Evolutionary conservation across 106 monocot species (phyloP).

Genomic region (Dendrobium catenatum): DNA sequence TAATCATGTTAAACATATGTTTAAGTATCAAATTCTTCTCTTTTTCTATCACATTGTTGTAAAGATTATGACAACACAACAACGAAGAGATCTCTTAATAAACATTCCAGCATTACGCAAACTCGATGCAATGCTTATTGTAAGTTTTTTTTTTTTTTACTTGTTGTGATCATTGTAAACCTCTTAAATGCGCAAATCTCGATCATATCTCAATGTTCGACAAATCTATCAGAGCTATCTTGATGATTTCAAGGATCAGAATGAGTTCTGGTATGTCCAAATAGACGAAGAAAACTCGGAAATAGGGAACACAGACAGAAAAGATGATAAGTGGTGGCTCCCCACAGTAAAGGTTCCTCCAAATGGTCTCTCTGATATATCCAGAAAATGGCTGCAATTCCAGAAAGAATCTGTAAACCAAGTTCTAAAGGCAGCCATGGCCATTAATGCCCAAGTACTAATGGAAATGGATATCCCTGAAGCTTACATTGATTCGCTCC

Average conservation of each 20-base stretch:
- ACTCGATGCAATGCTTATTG: conserved; percentile 69
- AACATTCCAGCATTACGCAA: conserved; percentile 61
- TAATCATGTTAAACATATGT: background rate
- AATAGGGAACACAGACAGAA: conserved; percentile 26
- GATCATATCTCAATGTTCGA: background rate
- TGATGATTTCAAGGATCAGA: conserved; percentile 65
- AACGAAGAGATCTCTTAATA: conserved; percentile 56
- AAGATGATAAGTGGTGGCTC: conserved; percentile 68
- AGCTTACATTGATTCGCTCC: conserved; percentile 52
- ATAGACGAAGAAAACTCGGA: conserved; percentile 37
- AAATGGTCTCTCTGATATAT: conserved; percentile 35
- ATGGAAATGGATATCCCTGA: conserved; percentile 69
- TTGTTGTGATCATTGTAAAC: background rate
- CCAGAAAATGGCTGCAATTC: conserved; percentile 34
- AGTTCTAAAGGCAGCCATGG: conserved; percentile 68
- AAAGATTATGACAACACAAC: conserved; percentile 64
- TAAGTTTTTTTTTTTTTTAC: conserved; percentile 17
- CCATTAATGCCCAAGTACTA: conserved; percentile 53
- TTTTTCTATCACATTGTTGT: background rate
- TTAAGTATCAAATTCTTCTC: background rate
- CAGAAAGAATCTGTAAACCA: conserved; percentile 50
- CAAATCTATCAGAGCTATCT: conserved; percentile 22
- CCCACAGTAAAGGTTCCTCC: conserved; percentile 49
- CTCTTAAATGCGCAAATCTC: background rate
- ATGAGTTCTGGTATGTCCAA: conserved; percentile 74